Conservation (phyloP, 1,139 yeast genomes). For the Casaregolazyma lundiana region DNA sequence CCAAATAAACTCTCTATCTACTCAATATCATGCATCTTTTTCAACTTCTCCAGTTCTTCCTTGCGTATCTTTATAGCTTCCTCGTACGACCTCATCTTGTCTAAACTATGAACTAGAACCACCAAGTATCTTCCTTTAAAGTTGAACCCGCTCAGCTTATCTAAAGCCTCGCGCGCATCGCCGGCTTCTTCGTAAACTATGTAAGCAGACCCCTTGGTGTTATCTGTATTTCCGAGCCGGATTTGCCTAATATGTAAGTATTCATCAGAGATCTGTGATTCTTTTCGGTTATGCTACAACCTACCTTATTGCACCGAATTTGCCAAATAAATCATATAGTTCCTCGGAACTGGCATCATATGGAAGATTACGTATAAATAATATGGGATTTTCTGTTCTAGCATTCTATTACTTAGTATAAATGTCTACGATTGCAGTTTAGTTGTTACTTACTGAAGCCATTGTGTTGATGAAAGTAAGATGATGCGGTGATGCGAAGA, state of each 20-base stretch:
- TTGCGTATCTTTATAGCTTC: constrained; percentile 26
- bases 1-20: too few species aligned
- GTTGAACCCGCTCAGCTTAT: constrained; percentile 56
- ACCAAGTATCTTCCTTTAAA: constrained; percentile 58
- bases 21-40: constrained; percentile 26
- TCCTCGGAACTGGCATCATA: constrained; percentile 46
- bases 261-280: background rate
- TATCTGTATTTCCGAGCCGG: constrained; percentile 44
- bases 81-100: constrained; percentile 28
- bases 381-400: constrained; percentile 27
- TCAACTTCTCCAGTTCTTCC: constrained; percentile 27
- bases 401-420: constrained; percentile 5
- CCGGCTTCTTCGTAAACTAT: constrained; percentile 50
- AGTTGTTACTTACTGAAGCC: constrained; percentile 3
- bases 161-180: constrained; percentile 49
- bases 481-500: too few species aligned
- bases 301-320: constrained; percentile 49
- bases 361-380: constrained; percentile 57
- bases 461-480: too few species aligned
- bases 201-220: constrained; percentile 52
- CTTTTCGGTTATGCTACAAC: constrained; percentile 13
- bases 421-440: background rate
- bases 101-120: constrained; percentile 45
- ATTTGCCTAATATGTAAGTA: constrained; percentile 36
- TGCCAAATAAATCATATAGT: constrained; percentile 51